Conservation (phyloP, 306 rosid species). For the Geum urbanum region DNA sequence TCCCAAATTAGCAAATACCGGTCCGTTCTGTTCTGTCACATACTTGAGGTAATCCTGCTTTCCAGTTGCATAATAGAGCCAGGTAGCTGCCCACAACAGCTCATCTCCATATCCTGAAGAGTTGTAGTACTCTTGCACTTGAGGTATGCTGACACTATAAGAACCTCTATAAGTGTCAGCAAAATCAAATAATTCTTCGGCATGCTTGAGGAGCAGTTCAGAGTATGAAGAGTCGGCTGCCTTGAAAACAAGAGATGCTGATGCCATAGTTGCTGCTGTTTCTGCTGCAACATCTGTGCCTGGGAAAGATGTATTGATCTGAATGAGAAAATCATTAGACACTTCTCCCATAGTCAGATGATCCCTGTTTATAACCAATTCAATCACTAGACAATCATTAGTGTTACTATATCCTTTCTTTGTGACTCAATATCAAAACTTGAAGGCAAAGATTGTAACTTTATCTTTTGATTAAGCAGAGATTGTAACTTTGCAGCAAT, state of each 20-base stretch:
- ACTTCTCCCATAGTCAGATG: background rate
- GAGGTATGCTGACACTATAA: slow-evolving; percentile 64
- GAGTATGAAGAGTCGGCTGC: slow-evolving; percentile 40
- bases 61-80: slow-evolving; percentile 68
- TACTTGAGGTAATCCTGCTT: slow-evolving; percentile 48
- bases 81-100: slow-evolving; percentile 69
- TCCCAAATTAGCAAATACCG: slow-evolving; percentile 44
- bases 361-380: background rate
- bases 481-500: background rate
- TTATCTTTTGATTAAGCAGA: background rate
- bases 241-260: slow-evolving; percentile 64
- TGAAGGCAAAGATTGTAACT: background rate
- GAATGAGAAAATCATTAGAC: slow-evolving; percentile 6
- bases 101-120: slow-evolving; percentile 75
- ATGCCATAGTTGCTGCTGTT: slow-evolving; percentile 72
- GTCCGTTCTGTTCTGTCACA: slow-evolving; percentile 46
- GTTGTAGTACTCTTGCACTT: slow-evolving; percentile 52
- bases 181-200: slow-evolving; percentile 52
- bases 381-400: background rate
- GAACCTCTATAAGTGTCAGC: slow-evolving; percentile 60
- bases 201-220: slow-evolving; percentile 46
- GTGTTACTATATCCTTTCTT: too few relatives aligned
- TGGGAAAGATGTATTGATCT: slow-evolving; percentile 60
- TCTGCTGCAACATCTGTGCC: slow-evolving; percentile 80
- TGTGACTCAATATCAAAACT: too few relatives aligned